Evolutionary conservation across 495 filamentous ascomycete species (phyloP), one percentile per base, ranked within the genome.

Genomic region (Lasiosphaeria hispida): DNA sequence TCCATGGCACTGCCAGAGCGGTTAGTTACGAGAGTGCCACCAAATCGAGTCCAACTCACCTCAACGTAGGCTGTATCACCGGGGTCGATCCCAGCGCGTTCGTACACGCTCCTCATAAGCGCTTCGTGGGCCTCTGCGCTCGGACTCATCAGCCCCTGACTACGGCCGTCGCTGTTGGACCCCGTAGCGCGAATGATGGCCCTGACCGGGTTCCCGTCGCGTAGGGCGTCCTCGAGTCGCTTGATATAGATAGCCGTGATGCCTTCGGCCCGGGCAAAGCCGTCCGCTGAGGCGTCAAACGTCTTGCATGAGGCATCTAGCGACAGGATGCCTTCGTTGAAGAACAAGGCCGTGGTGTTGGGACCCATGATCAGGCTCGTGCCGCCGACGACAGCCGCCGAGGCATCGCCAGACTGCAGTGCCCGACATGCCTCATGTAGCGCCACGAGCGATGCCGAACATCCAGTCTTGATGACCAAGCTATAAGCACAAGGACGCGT

Each of bases 211-310:
- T 80, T 70, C 7, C 70, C 67, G 50, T 78, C 75, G 4, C 62
- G 53, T 5, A 80, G 30, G 2, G 78, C 85, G 54, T 81, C 75
- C 5, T 60, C 52, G 0, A 87, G 68, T 10, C 63, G 66, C 64
- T 88, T 89, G 9, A 72, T 37, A 11, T 47, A 59, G 13, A 63
- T 23, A 8, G 55, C 72, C 13, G 63, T 76, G 17, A 85, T 59
- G 1, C 72, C 85, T 53, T 90, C 86, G 3, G 72, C 87, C 4
- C 85, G 69, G 0, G 65, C 81, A 64, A 83, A 89, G 0, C 86
- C 69, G 50, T 74, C 63, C 1, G 71, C 69, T 1, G 66, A 8
- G 4, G 60, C 57, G 30, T 74, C 71, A 34, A 74, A 74, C 0
- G 66, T 63, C 44, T 72, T 66, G 48, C 63, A 72, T 6, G 59